These are phyloP conservation scores for Ormosia semicastrata DNA, from an alignment of 306 rosid species.

Conservation along the genomic window DNA sequence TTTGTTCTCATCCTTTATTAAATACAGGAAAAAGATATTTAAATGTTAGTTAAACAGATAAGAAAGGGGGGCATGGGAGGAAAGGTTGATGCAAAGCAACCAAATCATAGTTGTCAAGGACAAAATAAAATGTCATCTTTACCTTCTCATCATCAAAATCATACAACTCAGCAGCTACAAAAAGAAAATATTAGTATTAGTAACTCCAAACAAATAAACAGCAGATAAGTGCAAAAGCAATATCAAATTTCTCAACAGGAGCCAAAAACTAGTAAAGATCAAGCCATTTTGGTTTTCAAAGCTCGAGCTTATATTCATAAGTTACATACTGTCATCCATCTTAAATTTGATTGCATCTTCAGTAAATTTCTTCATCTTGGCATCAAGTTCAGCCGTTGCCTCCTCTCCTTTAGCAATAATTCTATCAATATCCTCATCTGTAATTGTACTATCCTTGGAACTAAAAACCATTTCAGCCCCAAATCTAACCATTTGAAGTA, in stretches of 20 bases:
- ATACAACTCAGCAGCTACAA: conserved; percentile 92
- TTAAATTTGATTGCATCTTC: conserved; percentile 99
- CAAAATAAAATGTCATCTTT: conserved; percentile 8
- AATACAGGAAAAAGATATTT: not conserved
- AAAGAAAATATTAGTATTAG: conserved; percentile 32
- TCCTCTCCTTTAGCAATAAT: conserved; percentile 98
- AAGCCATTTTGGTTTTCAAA: not conserved
- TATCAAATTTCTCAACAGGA: not conserved
- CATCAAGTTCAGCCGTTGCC: conserved; percentile 98
- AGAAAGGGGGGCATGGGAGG: not conserved
- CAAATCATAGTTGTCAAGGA: not conserved
- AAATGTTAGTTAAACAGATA: not conserved
- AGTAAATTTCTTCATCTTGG: conserved; percentile 97
- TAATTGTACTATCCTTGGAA: conserved; percentile 94
- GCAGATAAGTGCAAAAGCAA: conserved; percentile 1
- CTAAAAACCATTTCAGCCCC: conserved; percentile 99
- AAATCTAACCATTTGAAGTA: conserved; percentile 98
- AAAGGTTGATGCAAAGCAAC: not conserved
- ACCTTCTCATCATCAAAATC: conserved; percentile 99
- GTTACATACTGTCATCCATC: conserved; percentile 90
- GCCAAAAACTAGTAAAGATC: not conserved
- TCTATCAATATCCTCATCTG: conserved; percentile 97
- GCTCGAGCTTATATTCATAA: not conserved
- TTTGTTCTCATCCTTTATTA: conserved; percentile 78
- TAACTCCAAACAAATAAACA: not conserved